A percentile compares a stretch with the other conserved stretches of the same genome.
These are phyloP conservation scores for Coemansia sp. DNA, from an alignment of 192 early-diverging fungal genomes.

Conservation along the genomic window DNA sequence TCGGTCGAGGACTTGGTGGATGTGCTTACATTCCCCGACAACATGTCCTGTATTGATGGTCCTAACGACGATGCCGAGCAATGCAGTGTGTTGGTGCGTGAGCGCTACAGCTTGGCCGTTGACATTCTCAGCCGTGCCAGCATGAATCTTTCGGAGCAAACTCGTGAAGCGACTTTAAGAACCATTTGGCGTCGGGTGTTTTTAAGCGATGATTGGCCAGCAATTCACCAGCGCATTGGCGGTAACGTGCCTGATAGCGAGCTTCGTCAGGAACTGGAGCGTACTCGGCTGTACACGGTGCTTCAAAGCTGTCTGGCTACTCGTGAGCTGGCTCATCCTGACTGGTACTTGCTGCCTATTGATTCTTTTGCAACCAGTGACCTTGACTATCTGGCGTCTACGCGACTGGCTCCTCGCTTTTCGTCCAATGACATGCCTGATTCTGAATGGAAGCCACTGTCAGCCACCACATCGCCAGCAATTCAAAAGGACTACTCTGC, in stretches of 20 bases:
- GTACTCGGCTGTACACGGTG: slow-evolving; percentile 25
- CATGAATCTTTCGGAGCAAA: slow-evolving; percentile 20
- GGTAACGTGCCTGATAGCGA: slow-evolving; percentile 24
- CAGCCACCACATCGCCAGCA: slow-evolving; percentile 18
- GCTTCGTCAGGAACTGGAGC: slow-evolving; percentile 22
- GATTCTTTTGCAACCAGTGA: slow-evolving; percentile 11
- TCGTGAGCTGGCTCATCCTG: slow-evolving; percentile 33
- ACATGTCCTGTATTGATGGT: background rate
- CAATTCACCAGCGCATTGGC: slow-evolving; percentile 7
- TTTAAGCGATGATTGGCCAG: slow-evolving; percentile 35
- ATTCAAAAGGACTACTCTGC: slow-evolving; percentile 20
- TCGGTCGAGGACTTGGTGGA: slow-evolving; percentile 34
- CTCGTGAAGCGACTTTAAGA: slow-evolving; percentile 20
- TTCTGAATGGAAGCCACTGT: slow-evolving; percentile 8
- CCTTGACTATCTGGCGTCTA: slow-evolving; percentile 18
- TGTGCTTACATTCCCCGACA: slow-evolving; percentile 31
- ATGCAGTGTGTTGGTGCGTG: slow-evolving; percentile 11
- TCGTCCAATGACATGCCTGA: background rate
- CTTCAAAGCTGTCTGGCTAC: slow-evolving; percentile 23
- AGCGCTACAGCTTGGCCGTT: slow-evolving; percentile 30
- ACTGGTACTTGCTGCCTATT: slow-evolving; percentile 28
- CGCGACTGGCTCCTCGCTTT: slow-evolving; percentile 28
- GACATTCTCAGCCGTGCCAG: slow-evolving; percentile 41
- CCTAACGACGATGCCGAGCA: background rate
- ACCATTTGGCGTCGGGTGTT: slow-evolving; percentile 50